Percentiles rank a stretch among this genome's conserved stretches.
Conservation (phyloP, 2,329 filamentous ascomycete species). For the Penicillium glabrum region DNA sequence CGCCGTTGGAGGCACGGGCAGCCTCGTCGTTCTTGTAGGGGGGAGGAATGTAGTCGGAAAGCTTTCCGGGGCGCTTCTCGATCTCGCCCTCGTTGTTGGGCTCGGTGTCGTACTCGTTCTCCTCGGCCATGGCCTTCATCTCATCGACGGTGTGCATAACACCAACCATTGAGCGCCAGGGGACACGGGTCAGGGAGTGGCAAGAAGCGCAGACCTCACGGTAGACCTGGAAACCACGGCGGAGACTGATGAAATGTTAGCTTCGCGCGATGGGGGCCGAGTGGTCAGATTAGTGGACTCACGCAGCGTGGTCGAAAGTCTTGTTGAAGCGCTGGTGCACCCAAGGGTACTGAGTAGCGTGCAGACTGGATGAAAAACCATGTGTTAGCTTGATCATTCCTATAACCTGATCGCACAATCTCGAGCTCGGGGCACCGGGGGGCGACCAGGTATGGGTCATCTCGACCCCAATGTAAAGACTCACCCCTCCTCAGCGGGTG, state of each 20-base stretch:
- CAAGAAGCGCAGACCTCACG: slow-evolving; percentile 96
- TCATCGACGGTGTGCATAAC: slow-evolving; percentile 93
- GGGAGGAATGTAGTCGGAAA: slow-evolving; percentile 91
- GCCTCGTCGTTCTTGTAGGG: slow-evolving; percentile 99
- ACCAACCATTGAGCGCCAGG: slow-evolving; percentile 90
- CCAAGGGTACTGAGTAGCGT: slow-evolving; percentile 91
- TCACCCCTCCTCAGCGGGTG: slow-evolving; percentile 97
- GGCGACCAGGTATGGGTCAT: slow-evolving; percentile 17
- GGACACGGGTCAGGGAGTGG: slow-evolving; percentile 92
- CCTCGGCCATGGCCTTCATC: slow-evolving; percentile 94
- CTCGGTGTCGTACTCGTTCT: slow-evolving; percentile 98
- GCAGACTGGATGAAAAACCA: slow-evolving; percentile 63
- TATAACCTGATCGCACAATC: slow-evolving; percentile 23
- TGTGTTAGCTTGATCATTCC: slow-evolving; percentile 24
- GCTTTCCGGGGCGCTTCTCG: slow-evolving; percentile 97
- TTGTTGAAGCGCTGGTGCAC: slow-evolving; percentile 88
- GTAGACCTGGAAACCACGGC: slow-evolving; percentile 99
- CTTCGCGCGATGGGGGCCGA: slow-evolving; percentile 13
- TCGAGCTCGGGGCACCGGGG: slow-evolving; percentile 24
- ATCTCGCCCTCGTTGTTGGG: slow-evolving; percentile 98
- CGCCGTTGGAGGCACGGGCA: slow-evolving; percentile 95
- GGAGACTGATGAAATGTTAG: slow-evolving; percentile 64
- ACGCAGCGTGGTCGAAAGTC: slow-evolving; percentile 97
- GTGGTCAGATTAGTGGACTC: slow-evolving; percentile 46
- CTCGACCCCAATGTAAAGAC: slow-evolving; percentile 43